Base-by-base conservation (phyloP, 2,329 filamentous ascomycete genomes). In the Orbilia javanica region DNA sequence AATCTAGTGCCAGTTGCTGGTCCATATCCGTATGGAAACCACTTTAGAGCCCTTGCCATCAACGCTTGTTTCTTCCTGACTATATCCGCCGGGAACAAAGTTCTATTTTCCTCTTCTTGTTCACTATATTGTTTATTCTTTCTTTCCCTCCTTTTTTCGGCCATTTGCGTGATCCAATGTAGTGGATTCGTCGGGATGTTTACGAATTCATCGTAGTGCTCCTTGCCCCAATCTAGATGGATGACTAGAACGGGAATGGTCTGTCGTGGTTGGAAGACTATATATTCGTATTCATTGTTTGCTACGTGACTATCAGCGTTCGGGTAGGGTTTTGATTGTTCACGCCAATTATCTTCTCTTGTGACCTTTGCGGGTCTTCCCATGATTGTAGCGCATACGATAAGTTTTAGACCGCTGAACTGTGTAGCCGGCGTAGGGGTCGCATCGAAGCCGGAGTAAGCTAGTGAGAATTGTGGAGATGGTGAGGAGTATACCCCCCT, bases 381-480 rank as follows among this genome's bases (percentile, higher is more conserved):
- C 85, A 87, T 87, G 48, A 87, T 71, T 2, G 83, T 85, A 0
- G 86, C 86, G 80, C 86, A 87, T 6, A 86, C 84, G 20, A 87
- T 80, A 2, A 87, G 80, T 55, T 86, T 84, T 55, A 86, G 79
- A 1, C 85, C 84, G 34, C 83, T 84, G 31, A 84, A 82, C 25
- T 84, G 79, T 13, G 81, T 80, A 0, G 82, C 55, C 15, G 81
- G 80, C 0, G 83, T 85, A 0, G 74, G 67, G 6, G 48, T 22
- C 34, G 79, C 79, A 57, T 82, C 81, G n/a, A 76, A 73, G 10
- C 80, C 81, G 13, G 83, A 82, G 79, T 85, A 87, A 1, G 65
- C 74, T 0, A 86, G 81, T 4, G 85, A 82, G 71, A 85, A 86
- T 3, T 81, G 80, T 1, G 85, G 77, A n/a, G 82, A 80, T 1